Evolutionary conservation across 176 grass and related monocot species (phyloP).

Genomic region (Oryza longistaminata): DNA sequence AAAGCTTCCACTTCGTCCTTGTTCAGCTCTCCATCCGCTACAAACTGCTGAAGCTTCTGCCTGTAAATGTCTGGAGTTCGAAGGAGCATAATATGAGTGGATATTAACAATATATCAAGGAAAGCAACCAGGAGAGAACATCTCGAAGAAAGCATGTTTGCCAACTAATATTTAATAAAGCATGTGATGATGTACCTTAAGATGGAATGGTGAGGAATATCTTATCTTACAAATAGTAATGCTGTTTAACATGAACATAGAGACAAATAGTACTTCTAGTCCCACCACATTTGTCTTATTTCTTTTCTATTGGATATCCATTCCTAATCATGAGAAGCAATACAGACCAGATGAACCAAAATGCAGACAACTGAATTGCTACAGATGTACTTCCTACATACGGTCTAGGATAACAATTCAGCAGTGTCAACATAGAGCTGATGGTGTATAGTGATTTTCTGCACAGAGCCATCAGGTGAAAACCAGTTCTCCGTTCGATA

Average conservation of each 20-base stretch:
- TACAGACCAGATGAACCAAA: conserved; percentile 23
- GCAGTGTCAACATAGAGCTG: not conserved
- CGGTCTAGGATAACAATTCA: not conserved
- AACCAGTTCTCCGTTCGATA: not conserved
- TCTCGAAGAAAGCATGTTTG: not conserved
- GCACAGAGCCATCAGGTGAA: not conserved
- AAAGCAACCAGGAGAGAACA: not conserved
- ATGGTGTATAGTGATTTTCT: conserved; percentile 1
- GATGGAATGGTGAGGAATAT: not conserved
- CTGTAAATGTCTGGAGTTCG: conserved; percentile 88
- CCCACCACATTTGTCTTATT: not conserved
- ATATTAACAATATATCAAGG: conserved; percentile 33
- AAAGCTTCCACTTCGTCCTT: conserved; percentile 82
- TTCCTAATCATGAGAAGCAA: conserved; percentile 1
- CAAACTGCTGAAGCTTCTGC: conserved; percentile 94
- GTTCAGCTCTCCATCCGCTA: conserved; percentile 79
- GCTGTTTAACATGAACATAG: not conserved
- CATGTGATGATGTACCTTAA: not conserved
- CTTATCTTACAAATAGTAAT: not conserved
- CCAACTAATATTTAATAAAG: not conserved
- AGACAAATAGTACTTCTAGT: not conserved
- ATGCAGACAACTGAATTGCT: conserved; percentile 7
- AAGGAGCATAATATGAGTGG: conserved; percentile 39
- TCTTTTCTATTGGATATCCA: conserved; percentile 1
- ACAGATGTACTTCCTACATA: not conserved